A percentile compares a stretch with the other conserved stretches of the same genome.
Evolutionary conservation across 129 eudicot species (phyloP).

Genomic region (Smallanthus sonchifolius): DNA sequence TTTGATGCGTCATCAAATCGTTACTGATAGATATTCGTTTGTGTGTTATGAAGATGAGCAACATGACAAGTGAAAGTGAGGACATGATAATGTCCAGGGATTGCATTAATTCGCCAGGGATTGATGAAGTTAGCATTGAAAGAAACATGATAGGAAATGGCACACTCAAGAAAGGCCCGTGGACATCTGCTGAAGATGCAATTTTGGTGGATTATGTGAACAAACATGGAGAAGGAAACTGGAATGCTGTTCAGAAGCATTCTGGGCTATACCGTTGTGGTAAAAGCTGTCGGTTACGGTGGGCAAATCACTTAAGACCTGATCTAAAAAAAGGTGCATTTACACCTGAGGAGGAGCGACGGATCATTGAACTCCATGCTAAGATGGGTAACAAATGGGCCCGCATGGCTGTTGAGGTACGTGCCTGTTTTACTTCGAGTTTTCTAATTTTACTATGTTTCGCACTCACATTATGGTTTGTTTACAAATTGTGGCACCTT

Average conservation of each 20-base stretch:
- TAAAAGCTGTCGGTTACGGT: constrained; percentile 86
- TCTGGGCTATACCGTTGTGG: constrained; percentile 92
- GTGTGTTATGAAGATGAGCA: constrained; percentile 39
- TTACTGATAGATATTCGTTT: constrained; percentile 1
- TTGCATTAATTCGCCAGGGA: constrained; percentile 45
- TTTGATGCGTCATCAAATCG: not conserved
- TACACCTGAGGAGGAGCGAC: constrained; percentile 68
- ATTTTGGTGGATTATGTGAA: constrained; percentile 79
- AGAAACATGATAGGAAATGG: constrained; percentile 39
- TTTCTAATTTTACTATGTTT: constrained; percentile 1
- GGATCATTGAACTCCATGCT: constrained; percentile 76
- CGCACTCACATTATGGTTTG: not conserved
- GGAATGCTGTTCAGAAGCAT: constrained; percentile 94
- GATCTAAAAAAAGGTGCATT: constrained; percentile 81
- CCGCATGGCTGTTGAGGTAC: constrained; percentile 90
- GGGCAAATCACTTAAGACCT: constrained; percentile 96
- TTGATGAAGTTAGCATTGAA: constrained; percentile 57
- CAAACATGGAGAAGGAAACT: constrained; percentile 90
- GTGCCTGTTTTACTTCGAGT: not conserved
- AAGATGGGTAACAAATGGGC: constrained; percentile 99
- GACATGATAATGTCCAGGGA: constrained; percentile 42
- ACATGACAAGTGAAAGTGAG: constrained; percentile 66
- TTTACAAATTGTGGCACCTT: constrained; percentile 5
- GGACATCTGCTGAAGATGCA: constrained; percentile 95
- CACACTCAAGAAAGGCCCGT: constrained; percentile 79